phyloP scores from a whole-genome alignment of 805 yeast genomes.

The Hanseniaspora nectarophila region DNA sequence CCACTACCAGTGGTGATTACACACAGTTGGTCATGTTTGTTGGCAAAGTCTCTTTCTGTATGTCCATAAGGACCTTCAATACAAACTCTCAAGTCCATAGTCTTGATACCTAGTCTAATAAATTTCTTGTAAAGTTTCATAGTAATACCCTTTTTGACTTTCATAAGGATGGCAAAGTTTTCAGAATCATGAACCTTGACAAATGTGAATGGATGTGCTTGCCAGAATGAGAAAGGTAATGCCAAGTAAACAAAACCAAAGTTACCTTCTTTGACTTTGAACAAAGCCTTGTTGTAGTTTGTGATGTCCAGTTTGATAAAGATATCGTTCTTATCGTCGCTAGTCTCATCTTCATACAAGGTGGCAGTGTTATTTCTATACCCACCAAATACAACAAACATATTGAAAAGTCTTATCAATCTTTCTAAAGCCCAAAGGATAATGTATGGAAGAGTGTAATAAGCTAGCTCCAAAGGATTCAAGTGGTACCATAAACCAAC shows the following conservation, averaged over 20 bases:
- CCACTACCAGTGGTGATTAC: constrained; percentile 10
- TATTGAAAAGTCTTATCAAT: constrained; percentile 39
- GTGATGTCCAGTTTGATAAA: constrained; percentile 5
- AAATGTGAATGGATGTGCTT: constrained; percentile 14
- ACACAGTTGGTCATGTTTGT: not conserved
- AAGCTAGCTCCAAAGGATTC: constrained; percentile 35
- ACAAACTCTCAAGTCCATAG: not conserved
- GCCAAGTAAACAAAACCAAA: constrained; percentile 12
- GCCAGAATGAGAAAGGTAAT: constrained; percentile 9
- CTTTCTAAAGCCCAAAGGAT: constrained; percentile 63
- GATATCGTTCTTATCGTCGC: not conserved
- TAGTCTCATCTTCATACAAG: not conserved
- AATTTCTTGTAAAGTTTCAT: constrained; percentile 1
- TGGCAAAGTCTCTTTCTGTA: not conserved
- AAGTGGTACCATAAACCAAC: constrained; percentile 36
- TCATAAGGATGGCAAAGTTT: not conserved
- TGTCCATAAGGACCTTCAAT: constrained; percentile 15
- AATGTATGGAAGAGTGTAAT: constrained; percentile 39
- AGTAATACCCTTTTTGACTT: constrained; percentile 13
- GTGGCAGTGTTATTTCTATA: constrained; percentile 7
- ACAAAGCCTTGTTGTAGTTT: constrained; percentile 10
- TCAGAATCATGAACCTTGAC: not conserved
- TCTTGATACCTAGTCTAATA: not conserved
- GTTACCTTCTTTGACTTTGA: constrained; percentile 8
- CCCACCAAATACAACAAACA: constrained; percentile 22